Evolutionary conservation across 176 grass and related monocot genomes (phyloP).

Genomic region (Metroxylon sagu): DNA sequence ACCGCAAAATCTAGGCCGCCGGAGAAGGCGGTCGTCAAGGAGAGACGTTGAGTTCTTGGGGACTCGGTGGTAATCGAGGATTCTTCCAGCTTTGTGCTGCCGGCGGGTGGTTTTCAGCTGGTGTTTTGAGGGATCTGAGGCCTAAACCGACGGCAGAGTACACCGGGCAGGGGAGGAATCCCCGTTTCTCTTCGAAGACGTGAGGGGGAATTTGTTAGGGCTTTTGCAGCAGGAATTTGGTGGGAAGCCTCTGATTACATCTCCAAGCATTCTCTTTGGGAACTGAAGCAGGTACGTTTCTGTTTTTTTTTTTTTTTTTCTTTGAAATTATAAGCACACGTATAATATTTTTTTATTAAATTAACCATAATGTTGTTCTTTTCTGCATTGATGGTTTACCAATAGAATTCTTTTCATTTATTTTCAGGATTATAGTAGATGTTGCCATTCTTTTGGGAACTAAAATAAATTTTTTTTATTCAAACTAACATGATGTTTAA

Average conservation of each 20-base stretch:
- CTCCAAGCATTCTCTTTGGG: constrained; percentile 50
- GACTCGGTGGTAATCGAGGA: constrained; percentile 2
- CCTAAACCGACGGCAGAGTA: constrained; percentile 41
- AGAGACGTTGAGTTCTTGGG: not conserved
- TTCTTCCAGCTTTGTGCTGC: constrained; percentile 27
- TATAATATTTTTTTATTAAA: no score
- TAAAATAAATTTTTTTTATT: no score
- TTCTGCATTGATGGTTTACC: no score
- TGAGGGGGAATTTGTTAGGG: constrained; percentile 28
- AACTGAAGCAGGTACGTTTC: constrained; percentile 49
- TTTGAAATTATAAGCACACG: no score
- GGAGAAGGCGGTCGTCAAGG: not conserved
- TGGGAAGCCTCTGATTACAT: constrained; percentile 42
- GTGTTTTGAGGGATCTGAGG: constrained; percentile 26
- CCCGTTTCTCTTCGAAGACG: constrained; percentile 18
- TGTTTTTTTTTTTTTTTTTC: not conserved
- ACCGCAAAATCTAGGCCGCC: constrained; percentile 32
- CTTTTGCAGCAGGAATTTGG: no score
- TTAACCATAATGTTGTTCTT: no score
- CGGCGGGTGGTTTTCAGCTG: constrained; percentile 44
- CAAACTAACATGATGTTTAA: no score
- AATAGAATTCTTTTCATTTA: no score
- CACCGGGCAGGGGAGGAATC: constrained; percentile 28
- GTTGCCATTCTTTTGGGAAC: no score
- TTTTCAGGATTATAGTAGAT: no score